Conservation (phyloP, 495 filamentous ascomycete genomes). For the Trichoderma asperelloides region DNA sequence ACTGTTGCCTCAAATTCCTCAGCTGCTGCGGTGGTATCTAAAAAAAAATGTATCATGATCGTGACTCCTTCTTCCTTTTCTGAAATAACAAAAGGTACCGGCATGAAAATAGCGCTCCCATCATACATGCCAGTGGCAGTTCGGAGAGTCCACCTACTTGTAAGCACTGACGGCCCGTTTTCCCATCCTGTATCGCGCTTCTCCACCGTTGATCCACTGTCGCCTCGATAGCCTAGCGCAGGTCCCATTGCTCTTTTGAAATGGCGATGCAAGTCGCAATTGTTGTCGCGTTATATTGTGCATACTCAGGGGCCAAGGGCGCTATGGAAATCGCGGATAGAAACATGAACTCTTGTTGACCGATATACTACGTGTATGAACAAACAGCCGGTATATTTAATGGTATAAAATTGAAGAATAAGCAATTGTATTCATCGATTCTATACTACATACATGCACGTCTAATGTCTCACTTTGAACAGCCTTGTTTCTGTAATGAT, state of each 20-base stretch:
- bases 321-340: too few relatives aligned
- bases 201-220: neutral
- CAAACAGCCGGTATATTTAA: too few relatives aligned
- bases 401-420: too few relatives aligned
- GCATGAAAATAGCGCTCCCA: neutral
- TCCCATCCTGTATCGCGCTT: neutral
- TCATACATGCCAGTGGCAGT: neutral
- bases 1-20: neutral
- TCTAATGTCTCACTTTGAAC: too few relatives aligned
- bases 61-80: neutral
- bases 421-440: too few relatives aligned
- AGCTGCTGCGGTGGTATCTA: neutral
- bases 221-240: slow-evolving; percentile 4
- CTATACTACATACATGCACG: too few relatives aligned
- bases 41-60: neutral
- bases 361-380: too few relatives aligned
- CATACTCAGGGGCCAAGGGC: too few relatives aligned
- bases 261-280: neutral
- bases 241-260: neutral
- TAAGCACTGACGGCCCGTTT: neutral
- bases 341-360: too few relatives aligned
- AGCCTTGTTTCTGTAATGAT: too few relatives aligned
- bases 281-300: neutral
- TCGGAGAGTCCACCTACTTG: neutral
- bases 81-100: neutral